Evolutionary conservation across 1,284 basidiomycete species (phyloP), one percentile per base, ranked within the genome.

Genomic region (Amylostereum areolatum): DNA sequence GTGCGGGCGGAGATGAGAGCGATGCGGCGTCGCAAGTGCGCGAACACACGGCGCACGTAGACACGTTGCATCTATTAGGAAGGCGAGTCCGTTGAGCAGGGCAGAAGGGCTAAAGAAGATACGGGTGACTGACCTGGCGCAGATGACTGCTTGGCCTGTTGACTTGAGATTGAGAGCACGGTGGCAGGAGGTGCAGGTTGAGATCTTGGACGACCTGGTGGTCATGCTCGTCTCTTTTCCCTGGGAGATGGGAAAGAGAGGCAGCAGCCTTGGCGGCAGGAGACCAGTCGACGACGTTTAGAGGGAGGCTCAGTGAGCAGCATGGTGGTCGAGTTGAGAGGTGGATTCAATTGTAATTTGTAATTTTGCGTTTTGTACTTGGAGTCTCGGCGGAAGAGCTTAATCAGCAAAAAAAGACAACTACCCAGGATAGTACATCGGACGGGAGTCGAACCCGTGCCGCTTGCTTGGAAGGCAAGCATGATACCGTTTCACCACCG

Each of bases 381-480:
- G n/a, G n/a, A n/a, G n/a, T n/a, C n/a, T n/a, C n/a, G n/a, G n/a
- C n/a, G n/a, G n/a, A n/a, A n/a, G n/a, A n/a, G n/a, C n/a, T n/a
- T n/a, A n/a, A n/a, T n/a, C 33, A 8, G n/a, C 25, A 51, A 37
- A 30, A 31, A 11, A 25, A 35, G 24, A 47, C 9, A 33, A 45
- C 4, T 18, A 18, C 10, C 42, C 55, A 53, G 58, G 55, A 57
- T 46, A 24, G 54, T 80, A 81, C 78, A 72, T 76, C 70, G 74
- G 78, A 80, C 72, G 82, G 81, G 81, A 84, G 75, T 84, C 81
- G 82, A 84, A 84, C 81, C 81, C 81, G 74, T 80, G 83, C 82
- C 82, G 81, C 81, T 85, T 85, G 83, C 82, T 83, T 85, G 82
- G 82, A 85, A 85, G 82, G 81, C 82, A 84, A 84, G 83, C 81